Conservation (phyloP, 495 filamentous ascomycete species). For the Astrothelium macrocarpum region DNA sequence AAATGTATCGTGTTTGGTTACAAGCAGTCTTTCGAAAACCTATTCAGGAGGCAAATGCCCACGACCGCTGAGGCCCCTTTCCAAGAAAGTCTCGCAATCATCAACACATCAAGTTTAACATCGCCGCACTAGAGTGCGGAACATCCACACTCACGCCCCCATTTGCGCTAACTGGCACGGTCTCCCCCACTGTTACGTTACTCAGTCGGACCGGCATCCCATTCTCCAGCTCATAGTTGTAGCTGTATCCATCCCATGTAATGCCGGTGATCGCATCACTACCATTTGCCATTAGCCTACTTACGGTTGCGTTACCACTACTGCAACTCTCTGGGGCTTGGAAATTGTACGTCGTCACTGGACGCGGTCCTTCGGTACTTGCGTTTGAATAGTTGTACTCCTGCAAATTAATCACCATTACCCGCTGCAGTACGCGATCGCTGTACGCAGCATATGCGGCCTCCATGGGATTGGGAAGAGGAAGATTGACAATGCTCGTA, state of each 20-base stretch:
- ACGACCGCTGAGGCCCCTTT: background rate
- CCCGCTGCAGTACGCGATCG: slow-evolving; percentile 34
- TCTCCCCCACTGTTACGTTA: slow-evolving; percentile 52
- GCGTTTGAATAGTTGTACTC: slow-evolving; percentile 48
- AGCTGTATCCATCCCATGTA: slow-evolving; percentile 54
- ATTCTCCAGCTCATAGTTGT: slow-evolving; percentile 49
- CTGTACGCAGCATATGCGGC: slow-evolving; percentile 53
- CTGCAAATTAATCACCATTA: slow-evolving; percentile 51
- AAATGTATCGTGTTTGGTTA: slow-evolving; percentile 98
- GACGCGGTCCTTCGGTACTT: slow-evolving; percentile 25
- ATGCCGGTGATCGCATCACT: slow-evolving; percentile 54
- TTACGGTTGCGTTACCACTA: slow-evolving; percentile 34
- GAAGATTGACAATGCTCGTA: slow-evolving; percentile 37
- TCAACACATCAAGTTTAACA: slow-evolving; percentile 35
- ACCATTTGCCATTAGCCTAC: slow-evolving; percentile 46
- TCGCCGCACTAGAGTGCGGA: slow-evolving; percentile 41
- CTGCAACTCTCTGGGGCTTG: slow-evolving; percentile 24
- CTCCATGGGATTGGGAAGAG: slow-evolving; percentile 36
- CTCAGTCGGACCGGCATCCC: slow-evolving; percentile 46
- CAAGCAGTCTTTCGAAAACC: slow-evolving; percentile 82
- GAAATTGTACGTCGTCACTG: slow-evolving; percentile 39
- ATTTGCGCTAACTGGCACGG: slow-evolving; percentile 30
- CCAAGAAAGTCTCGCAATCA: background rate
- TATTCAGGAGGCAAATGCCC: background rate
- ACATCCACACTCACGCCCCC: slow-evolving; percentile 42